Evolutionary conservation across 2,329 filamentous ascomycete genomes (phyloP).

Genomic region (Pyricularia sp.): DNA sequence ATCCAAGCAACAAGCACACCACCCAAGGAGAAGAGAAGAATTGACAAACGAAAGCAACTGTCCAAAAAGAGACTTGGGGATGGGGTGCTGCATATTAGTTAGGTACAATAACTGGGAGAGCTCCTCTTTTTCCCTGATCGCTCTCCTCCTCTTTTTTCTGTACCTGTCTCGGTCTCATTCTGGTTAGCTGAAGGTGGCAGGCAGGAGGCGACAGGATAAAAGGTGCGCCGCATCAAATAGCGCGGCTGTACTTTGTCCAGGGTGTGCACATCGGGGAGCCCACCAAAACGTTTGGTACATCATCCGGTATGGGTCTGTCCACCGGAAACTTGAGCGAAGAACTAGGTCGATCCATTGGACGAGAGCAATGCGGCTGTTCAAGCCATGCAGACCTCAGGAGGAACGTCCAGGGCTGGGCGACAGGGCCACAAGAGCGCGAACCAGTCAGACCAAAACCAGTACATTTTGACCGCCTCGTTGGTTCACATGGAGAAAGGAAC

Average conservation of each 20-base stretch:
- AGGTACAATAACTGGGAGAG: background rate
- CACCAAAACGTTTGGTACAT: slow-evolving; percentile 1
- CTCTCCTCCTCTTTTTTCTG: background rate
- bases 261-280: background rate
- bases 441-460: background rate
- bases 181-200: background rate
- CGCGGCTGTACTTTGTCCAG: background rate
- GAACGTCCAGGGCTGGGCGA: background rate
- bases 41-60: background rate
- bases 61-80: background rate
- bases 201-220: background rate
- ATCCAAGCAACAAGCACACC: background rate
- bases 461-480: background rate
- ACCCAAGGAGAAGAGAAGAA: background rate
- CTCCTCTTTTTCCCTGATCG: background rate
- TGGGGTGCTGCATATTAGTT: background rate
- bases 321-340: background rate
- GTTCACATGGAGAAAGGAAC: background rate
- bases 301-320: background rate
- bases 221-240: background rate
- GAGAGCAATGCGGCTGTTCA: slow-evolving; percentile 1
- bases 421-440: background rate
- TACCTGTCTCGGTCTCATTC: background rate
- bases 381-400: slow-evolving; percentile 5
- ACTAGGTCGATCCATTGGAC: slow-evolving; percentile 3